A percentile compares a stretch with the other conserved stretches of the same genome.
Evolutionary conservation across 768 basidiomycete genomes (phyloP).

Genomic region (Hericium erinaceus): DNA sequence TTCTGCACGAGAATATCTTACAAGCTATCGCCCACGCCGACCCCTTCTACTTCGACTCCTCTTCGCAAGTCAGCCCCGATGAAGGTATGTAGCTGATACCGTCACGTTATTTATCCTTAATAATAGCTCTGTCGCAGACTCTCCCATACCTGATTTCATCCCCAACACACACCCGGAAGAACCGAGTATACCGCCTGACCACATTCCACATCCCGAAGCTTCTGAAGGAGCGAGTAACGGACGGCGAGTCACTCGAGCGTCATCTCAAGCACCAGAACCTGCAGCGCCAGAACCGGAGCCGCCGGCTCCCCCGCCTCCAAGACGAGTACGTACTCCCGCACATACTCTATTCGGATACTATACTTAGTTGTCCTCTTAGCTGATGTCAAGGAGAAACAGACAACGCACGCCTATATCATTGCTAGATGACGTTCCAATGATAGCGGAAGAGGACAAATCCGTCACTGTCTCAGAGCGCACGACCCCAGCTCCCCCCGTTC

Average conservation of each 20-base stretch:
- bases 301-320: too few species aligned
- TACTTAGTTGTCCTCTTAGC: too few species aligned
- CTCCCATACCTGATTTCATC: not conserved
- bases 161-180: conserved; percentile 2
- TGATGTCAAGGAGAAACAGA: too few species aligned
- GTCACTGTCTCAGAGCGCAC: not conserved
- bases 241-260: not conserved
- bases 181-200: not conserved
- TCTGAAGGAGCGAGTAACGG: too few species aligned
- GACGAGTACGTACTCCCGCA: too few species aligned
- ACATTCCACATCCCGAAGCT: not conserved
- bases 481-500: not conserved
- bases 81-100: not conserved
- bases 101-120: too few species aligned
- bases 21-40: conserved; percentile 38
- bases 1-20: conserved; percentile 38
- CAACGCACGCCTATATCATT: not conserved
- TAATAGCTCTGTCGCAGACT: too few species aligned
- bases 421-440: not conserved
- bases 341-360: too few species aligned
- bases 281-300: not conserved
- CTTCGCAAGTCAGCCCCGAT: conserved; percentile 15
- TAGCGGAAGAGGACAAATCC: conserved; percentile 2
- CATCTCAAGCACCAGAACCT: not conserved
- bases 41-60: conserved; percentile 25